These are phyloP conservation scores for Sporothrix brasiliensis DNA, from an alignment of 2,329 filamentous ascomycete species.

Conservation along the genomic window DNA sequence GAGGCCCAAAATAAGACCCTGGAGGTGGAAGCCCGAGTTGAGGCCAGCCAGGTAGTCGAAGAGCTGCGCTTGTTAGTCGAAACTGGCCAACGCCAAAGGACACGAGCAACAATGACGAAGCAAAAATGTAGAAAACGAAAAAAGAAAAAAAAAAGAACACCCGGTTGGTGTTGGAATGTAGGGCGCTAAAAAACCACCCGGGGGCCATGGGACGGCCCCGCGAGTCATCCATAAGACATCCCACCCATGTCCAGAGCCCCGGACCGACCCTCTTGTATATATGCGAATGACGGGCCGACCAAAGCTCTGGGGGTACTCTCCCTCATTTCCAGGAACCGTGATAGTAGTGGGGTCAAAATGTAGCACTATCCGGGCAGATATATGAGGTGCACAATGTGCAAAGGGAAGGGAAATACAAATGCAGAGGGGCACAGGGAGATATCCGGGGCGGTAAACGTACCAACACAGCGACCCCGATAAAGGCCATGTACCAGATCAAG, in stretches of 20 bases:
- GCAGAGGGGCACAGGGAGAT: constrained; percentile 30
- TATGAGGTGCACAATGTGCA: constrained; percentile 53
- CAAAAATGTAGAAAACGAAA: background rate
- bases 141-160: background rate
- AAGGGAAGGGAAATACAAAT: constrained; percentile 3
- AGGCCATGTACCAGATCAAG: constrained; percentile 77
- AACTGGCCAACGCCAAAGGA: background rate
- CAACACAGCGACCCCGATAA: constrained; percentile 70
- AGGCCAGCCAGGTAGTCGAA: constrained; percentile 58
- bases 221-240: constrained; percentile 72
- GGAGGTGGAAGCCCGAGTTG: constrained; percentile 53
- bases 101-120: background rate
- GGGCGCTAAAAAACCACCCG: constrained; percentile 64
- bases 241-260: constrained; percentile 74
- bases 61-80: constrained; percentile 47
- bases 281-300: constrained; percentile 68
- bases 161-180: constrained; percentile 51
- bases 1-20: constrained; percentile 75
- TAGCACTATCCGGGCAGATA: constrained; percentile 78
- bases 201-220: constrained; percentile 56
- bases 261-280: constrained; percentile 55
- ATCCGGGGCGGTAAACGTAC: constrained; percentile 61
- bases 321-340: constrained; percentile 83
- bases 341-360: constrained; percentile 64
- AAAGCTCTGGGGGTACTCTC: constrained; percentile 72